Evolutionary conservation across 306 rosid species (phyloP), one percentile per base, ranked within the genome.

Genomic region (Prunus davidiana): DNA sequence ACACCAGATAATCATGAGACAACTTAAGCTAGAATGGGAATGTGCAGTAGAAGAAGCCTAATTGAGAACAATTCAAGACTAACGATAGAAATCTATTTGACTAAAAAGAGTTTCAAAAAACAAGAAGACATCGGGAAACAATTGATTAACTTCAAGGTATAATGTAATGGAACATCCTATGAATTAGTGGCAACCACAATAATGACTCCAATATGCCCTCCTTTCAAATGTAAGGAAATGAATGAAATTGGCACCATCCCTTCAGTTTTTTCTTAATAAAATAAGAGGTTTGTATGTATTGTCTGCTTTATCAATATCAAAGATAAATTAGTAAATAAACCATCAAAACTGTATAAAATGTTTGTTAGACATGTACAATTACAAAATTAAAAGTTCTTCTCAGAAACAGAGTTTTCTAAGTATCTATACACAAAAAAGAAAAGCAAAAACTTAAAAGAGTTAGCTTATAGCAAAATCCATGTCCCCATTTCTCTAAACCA

Each of bases 331-430:
- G 4, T 30, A 30, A 30, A 30, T 30, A 30, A 30, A 30, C 34
- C 34, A 30, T 30, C 34, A 30, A 30, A 45, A 45, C 2, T 45
- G 49, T 45, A 45, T 45, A 45, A 10, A 45, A 7, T 45, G 49
- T 45, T 2, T 5, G 2, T 45, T 12, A 58, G 4, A n/a, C 34
- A 22, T 27, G 5, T 57, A 22, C 64, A 58, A 58, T 57, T 24
- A 58, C 49, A 45, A 45, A 45, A 45, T 45, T 25, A 24, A 27
- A 56, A 47, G 34, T 78, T 49, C 61, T 86, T 94, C 91, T 93
- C 80, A 50, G 83, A 70, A 79, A 91, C 86, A 43, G 86, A 65
- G 27, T 83, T 78, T 74, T 93, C 97, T 82, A 91, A 83, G 78
- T 30, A 30, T 30, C 34, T 1, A 30, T 30, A 30, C 34, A 30